Evolutionary conservation across 108 stramenopile species (phyloP).

Genomic region (Ochromonas danica): DNA sequence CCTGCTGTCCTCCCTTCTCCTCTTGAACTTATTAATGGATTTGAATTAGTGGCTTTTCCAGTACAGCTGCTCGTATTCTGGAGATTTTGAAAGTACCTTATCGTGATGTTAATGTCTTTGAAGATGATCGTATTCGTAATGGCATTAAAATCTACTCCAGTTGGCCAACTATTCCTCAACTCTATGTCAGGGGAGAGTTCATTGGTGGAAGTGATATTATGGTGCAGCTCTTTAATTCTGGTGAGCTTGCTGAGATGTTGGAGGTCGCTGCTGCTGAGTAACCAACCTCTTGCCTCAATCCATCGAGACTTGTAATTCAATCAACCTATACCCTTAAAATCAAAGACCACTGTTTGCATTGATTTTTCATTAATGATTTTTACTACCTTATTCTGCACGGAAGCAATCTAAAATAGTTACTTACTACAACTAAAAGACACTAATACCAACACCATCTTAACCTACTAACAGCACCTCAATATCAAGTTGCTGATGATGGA

Average conservation of each 20-base stretch:
- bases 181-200: slow-evolving; percentile 93
- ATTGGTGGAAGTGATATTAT: slow-evolving; percentile 95
- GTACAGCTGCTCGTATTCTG: slow-evolving; percentile 87
- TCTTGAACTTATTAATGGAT: slow-evolving; percentile 6
- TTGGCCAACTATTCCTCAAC: slow-evolving; percentile 60
- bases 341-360: too few species aligned
- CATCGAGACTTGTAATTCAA: too few species aligned
- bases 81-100: slow-evolving; percentile 71
- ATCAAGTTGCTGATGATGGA: too few species aligned
- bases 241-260: slow-evolving; percentile 77
- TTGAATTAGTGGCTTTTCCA: slow-evolving; percentile 69
- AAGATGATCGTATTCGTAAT: slow-evolving; percentile 38
- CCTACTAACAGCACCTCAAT: too few species aligned
- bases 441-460: too few species aligned
- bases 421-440: too few species aligned
- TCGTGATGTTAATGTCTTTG: slow-evolving; percentile 69
- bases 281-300: too few species aligned
- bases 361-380: too few species aligned
- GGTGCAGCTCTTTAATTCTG: slow-evolving; percentile 78
- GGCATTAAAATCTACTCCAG: slow-evolving; percentile 33
- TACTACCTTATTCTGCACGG: too few species aligned
- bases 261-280: slow-evolving; percentile 56
- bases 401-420: too few species aligned
- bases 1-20: neutral
- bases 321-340: too few species aligned